Base-by-base conservation (phyloP, 352 stramenopile genomes). In the Globisporangium nodosum region DNA sequence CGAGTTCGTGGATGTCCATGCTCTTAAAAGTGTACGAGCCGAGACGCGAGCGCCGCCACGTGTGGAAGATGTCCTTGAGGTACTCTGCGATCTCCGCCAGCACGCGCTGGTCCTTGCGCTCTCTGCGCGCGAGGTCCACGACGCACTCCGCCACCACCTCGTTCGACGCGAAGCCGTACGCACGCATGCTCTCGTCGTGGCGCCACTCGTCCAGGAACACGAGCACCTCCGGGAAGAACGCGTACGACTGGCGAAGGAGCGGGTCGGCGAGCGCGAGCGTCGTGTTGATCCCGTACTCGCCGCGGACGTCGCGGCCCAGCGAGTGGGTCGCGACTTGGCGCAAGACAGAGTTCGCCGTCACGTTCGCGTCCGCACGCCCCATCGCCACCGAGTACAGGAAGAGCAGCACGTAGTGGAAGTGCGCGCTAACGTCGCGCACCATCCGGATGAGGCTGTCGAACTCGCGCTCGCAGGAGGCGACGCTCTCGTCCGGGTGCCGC, bases 171-270 rank as follows among this genome's bases (percentile, higher is more conserved):
- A 51, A 74, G 46, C 4, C 66, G 62, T 49, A 81, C 63, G 9
- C 69, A 59, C 56, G 78, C 74, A 42, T 77, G 69, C 42, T 77
- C 74, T 21, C 74, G 75, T 60, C 59, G 27, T n/a, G 59, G 24
- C 52, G 52, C 81, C 76, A 90, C 1, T 85, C 73, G 55, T 90
- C 78, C 18, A 90, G 65, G 24, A 66, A 87, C 37, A 87, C 66
- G 7, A 90, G 69, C 27, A 88, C 60, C 37, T 90, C 81, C 0
- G 81, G 81, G 39, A 86, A 87, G 30, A 88, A 88, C 33, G 85
- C 73, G 39, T 85, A 82, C 12, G 81, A 85, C 45, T 90, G 74
- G 16, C 70, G 63, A 33, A 85, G 27, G 7, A 90, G 63, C 20
- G n/a, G 42, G 16, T 56, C 47, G 3, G 33, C 21, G 4, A 43